Percentiles rank a stretch among this genome's conserved stretches.
Evolutionary conservation across 2,329 filamentous ascomycete species (phyloP).

Genomic region (Trichoderma pleuroti): DNA sequence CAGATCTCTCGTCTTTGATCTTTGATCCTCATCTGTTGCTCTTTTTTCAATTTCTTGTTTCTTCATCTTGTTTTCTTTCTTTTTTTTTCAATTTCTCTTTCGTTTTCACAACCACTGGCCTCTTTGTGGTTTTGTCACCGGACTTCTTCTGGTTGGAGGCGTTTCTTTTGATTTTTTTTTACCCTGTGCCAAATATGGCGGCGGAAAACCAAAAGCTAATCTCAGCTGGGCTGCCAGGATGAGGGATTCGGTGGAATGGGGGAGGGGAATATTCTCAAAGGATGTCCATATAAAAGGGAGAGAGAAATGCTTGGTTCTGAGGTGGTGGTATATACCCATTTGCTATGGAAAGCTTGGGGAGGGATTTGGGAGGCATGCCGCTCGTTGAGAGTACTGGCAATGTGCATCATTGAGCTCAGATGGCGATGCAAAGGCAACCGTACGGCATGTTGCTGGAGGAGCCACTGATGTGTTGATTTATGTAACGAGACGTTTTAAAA

Average conservation of each 20-base stretch:
- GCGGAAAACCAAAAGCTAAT: constrained; percentile 17
- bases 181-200: neutral
- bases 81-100: constrained; percentile 2
- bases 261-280: neutral
- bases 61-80: constrained; percentile 14
- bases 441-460: neutral
- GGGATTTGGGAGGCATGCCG: neutral
- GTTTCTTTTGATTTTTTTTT: constrained; percentile 9
- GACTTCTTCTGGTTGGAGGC: constrained; percentile 7
- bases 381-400: constrained; percentile 2
- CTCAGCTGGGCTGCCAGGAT: constrained; percentile 7
- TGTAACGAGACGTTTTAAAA: constrained; percentile 6
- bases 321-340: constrained; percentile 34
- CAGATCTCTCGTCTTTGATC: neutral
- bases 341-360: constrained; percentile 22
- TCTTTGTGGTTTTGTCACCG: constrained; percentile 4
- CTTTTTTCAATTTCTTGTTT: constrained; percentile 17
- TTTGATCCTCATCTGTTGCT: constrained; percentile 16
- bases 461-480: neutral
- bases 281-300: constrained; percentile 6
- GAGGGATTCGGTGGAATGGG: neutral
- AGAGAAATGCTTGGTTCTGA: constrained; percentile 4
- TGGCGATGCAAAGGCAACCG: neutral
- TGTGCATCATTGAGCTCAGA: neutral
- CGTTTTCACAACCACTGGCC: neutral